A percentile compares a stretch with the other conserved stretches of the same genome.
These are phyloP conservation scores for Peronospora tabacina DNA, from an alignment of 352 stramenopile genomes.

Conservation along the genomic window DNA sequence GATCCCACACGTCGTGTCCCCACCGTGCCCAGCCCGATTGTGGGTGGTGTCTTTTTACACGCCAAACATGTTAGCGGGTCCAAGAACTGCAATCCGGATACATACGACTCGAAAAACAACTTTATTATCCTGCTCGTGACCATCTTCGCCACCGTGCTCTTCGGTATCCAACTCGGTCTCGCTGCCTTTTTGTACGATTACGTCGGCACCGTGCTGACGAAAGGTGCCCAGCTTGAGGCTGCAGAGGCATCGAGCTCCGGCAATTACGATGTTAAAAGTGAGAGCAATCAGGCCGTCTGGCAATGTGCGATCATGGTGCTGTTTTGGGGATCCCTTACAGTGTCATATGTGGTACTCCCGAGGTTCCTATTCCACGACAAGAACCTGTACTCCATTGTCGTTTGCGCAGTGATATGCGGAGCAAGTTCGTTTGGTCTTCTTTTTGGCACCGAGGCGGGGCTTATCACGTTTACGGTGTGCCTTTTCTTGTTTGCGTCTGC, in stretches of 20 bases:
- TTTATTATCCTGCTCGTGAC: constrained; percentile 80
- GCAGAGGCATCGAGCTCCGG: constrained; percentile 10
- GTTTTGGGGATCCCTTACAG: constrained; percentile 63
- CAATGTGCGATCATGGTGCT: constrained; percentile 61
- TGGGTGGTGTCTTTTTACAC: constrained; percentile 76
- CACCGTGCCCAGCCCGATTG: constrained; percentile 72
- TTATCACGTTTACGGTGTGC: constrained; percentile 45
- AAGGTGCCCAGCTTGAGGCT: constrained; percentile 15
- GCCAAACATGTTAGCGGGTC: constrained; percentile 62
- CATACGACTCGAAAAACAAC: constrained; percentile 77
- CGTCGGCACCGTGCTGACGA: constrained; percentile 47
- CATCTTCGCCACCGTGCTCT: constrained; percentile 70
- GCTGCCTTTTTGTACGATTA: constrained; percentile 81
- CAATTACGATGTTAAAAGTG: constrained; percentile 9
- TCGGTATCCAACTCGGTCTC: constrained; percentile 67
- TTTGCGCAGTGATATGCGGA: constrained; percentile 56
- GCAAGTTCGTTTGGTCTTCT: constrained; percentile 60
- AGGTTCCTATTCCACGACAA: constrained; percentile 70
- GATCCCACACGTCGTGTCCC: constrained; percentile 65
- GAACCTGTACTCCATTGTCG: constrained; percentile 71
- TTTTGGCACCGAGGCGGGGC: constrained; percentile 47
- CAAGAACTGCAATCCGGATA: constrained; percentile 73
- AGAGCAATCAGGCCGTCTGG: constrained; percentile 36
- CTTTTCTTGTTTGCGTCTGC: constrained; percentile 56
- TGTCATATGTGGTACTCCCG: constrained; percentile 71